Percentiles rank a stretch among this genome's conserved stretches.
Evolutionary conservation across 2,329 filamentous ascomycete genomes (phyloP).

Genomic region (Cordyceps tenuipes): DNA sequence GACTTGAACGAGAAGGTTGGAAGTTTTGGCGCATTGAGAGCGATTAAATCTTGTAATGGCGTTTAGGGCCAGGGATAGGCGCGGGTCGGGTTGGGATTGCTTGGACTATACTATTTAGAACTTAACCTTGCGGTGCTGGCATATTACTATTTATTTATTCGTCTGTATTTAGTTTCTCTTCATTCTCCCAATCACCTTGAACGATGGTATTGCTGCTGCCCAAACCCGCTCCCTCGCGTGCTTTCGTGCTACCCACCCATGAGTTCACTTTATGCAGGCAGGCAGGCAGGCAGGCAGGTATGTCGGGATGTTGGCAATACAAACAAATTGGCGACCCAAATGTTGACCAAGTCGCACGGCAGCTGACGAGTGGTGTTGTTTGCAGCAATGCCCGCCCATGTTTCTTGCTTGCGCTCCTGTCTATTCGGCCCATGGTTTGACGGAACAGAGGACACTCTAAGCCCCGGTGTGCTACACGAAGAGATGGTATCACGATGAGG

Average conservation of each 20-base stretch:
- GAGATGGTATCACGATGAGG: not conserved
- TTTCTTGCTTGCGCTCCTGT: not conserved
- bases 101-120: not conserved
- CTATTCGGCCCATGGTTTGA: not conserved
- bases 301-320: not conserved
- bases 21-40: constrained; percentile 72
- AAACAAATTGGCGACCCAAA: not conserved
- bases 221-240: no score
- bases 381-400: not conserved
- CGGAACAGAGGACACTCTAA: not conserved
- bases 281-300: not conserved
- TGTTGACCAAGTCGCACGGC: not conserved
- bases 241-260: not conserved
- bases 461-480: not conserved
- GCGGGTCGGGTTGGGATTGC: not conserved
- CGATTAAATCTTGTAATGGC: constrained; percentile 16
- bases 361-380: not conserved
- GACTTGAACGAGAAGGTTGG: constrained; percentile 68
- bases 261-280: not conserved
- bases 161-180: not conserved
- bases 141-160: not conserved
- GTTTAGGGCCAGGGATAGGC: not conserved
- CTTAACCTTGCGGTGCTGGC: constrained; percentile 4
- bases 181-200: not conserved
- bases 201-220: not conserved